Evolutionary conservation across 352 stramenopile species (phyloP), one percentile per base, ranked within the genome.

Genomic region (Phytophthora melonis): DNA sequence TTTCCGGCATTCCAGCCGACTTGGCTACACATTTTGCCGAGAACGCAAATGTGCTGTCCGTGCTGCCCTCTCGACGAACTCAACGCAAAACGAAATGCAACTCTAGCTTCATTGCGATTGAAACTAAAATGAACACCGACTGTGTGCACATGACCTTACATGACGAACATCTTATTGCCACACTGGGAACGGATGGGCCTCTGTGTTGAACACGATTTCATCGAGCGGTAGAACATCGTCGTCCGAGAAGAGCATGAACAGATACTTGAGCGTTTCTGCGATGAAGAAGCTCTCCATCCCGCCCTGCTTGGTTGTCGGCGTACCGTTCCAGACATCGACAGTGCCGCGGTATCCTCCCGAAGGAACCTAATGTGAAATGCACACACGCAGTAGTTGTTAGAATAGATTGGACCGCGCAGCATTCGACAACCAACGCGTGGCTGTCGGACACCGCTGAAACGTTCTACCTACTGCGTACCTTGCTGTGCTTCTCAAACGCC

Each of bases 191-290:
- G 88, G 82, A 60, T 98, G 92, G 2, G 84, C 92, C 68, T 93
- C 89, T 0, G 92, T 97, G 70, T 93, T 97, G 77, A 98, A 92
- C 36, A 98, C 89, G 50, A 91, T 85, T 14, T 87, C 71, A 62
- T 97, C 76, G 27, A 97, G 77, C 6, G 81, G 66, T 14, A 97
- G 53, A 36, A 94, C 49, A 30, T 89, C 74, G 39, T 90, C 84
- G 39, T 93, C 85, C 27, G 79, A 89, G 71, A 97, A 97, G 30
- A 97, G 81, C 67, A 98, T 66, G 62, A 93, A 97, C 13, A 98
- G 80, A 68, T 98, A 98, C 77, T 98, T 98, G 71, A 98, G 80
- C 43, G 94, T 98, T 81, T 98, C 92, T n/a, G 86, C 90, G 49
- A 98, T 54, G 73, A 98, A 98, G 58, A 94, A 98, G 27, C 87